These are phyloP conservation scores for Plasmodium fragile DNA, from an alignment of 169 alveolate genomes.

Conservation along the genomic window DNA sequence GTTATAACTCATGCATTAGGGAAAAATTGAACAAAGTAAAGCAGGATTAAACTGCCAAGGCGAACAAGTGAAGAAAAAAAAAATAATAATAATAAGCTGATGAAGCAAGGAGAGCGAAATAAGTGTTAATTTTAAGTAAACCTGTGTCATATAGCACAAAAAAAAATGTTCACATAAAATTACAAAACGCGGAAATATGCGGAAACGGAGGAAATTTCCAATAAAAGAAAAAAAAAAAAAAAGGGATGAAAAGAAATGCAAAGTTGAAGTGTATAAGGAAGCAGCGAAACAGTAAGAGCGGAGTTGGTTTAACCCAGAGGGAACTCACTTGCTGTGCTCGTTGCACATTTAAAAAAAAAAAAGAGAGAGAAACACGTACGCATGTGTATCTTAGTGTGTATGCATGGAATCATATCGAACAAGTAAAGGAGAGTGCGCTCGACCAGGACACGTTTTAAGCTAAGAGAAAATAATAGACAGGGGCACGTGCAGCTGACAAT, in stretches of 20 bases:
- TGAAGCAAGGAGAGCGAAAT: background rate
- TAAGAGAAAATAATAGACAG: background rate
- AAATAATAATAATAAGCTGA: background rate
- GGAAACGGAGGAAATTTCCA: background rate
- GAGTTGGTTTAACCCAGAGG: conserved; percentile 1
- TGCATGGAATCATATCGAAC: background rate
- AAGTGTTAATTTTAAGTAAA: background rate
- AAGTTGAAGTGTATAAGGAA: background rate
- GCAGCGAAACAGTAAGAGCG: background rate
- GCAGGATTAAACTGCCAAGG: background rate
- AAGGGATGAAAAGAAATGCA: background rate
- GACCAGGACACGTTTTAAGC: background rate
- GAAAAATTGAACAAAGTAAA: background rate
- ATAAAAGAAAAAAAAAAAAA: background rate
- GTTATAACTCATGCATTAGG: background rate
- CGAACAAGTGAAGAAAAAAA: background rate
- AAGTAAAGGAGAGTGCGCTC: background rate
- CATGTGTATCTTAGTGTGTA: conserved; percentile 7
- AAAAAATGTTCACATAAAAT: background rate
- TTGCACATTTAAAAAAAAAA: background rate
- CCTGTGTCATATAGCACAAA: background rate
- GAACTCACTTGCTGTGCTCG: background rate
- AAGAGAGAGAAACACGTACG: background rate
- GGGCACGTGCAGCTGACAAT: background rate
- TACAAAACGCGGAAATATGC: background rate